These are phyloP conservation scores for Populus tomentosa DNA, from an alignment of 441 rosid genomes.

Conservation along the genomic window DNA sequence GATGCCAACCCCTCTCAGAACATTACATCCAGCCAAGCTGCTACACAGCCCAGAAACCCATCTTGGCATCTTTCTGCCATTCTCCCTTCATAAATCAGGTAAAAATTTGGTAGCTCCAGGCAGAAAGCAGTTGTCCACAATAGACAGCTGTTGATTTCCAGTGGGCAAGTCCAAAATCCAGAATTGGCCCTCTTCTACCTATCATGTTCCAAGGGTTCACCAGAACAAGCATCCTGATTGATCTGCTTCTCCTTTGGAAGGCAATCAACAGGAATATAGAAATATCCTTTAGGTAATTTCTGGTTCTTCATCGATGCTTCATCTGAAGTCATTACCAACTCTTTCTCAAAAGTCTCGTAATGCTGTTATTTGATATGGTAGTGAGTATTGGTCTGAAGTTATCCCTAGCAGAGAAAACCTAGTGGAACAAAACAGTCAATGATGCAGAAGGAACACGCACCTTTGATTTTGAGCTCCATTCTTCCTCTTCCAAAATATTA, in stretches of 20 bases:
- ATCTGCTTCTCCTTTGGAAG: slow-evolving; percentile 74
- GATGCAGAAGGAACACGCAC: slow-evolving; percentile 29
- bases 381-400: neutral
- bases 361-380: slow-evolving; percentile 38
- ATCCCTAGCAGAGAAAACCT: neutral
- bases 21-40: slow-evolving; percentile 4
- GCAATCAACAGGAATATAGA: slow-evolving; percentile 78
- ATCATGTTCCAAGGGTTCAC: slow-evolving; percentile 47
- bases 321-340: slow-evolving; percentile 96
- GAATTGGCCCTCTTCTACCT: slow-evolving; percentile 33
- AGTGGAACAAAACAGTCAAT: neutral
- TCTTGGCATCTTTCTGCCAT: slow-evolving; percentile 13
- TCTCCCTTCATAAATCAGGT: slow-evolving; percentile 9
- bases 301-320: slow-evolving; percentile 94
- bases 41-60: slow-evolving; percentile 8
- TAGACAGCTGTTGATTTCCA: slow-evolving; percentile 9
- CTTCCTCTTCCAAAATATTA: slow-evolving; percentile 61
- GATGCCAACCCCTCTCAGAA: slow-evolving; percentile 27
- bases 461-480: slow-evolving; percentile 63
- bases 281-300: slow-evolving; percentile 90
- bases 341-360: slow-evolving; percentile 79
- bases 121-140: slow-evolving; percentile 13
- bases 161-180: slow-evolving; percentile 6
- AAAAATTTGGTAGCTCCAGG: slow-evolving; percentile 1
- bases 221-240: slow-evolving; percentile 40